Evolutionary conservation across 2,329 filamentous ascomycete genomes (phyloP).

Genomic region (Xenosphaeropsis pyriputrescens): DNA sequence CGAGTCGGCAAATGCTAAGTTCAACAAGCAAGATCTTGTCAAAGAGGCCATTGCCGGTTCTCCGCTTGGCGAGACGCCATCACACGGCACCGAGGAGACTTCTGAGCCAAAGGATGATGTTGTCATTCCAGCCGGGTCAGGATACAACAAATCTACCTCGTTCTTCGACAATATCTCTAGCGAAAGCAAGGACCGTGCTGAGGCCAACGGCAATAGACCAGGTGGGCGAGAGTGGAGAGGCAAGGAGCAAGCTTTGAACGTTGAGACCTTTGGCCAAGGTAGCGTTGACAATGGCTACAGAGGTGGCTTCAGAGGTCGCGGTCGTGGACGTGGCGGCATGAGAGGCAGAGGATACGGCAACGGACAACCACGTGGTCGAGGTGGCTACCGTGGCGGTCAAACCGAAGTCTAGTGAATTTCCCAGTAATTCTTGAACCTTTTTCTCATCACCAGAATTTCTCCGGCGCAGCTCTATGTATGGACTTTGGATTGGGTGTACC

Average conservation of each 20-base stretch:
- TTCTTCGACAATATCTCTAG: slow-evolving; percentile 99
- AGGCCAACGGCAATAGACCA: slow-evolving; percentile 49
- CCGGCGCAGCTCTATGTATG: too few species aligned
- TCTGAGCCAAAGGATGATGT: slow-evolving; percentile 24
- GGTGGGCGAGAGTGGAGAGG: slow-evolving; percentile 78
- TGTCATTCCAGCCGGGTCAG: slow-evolving; percentile 30
- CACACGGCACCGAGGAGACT: slow-evolving; percentile 24
- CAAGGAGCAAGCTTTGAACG: slow-evolving; percentile 88
- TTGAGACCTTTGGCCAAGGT: slow-evolving; percentile 95
- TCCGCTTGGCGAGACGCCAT: slow-evolving; percentile 37
- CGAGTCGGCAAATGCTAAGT: slow-evolving; percentile 70
- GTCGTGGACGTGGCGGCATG: slow-evolving; percentile 42
- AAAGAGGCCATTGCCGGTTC: slow-evolving; percentile 83
- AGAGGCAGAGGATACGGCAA: slow-evolving; percentile 12
- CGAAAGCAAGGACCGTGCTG: slow-evolving; percentile 77
- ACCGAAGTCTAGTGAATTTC: not conserved
- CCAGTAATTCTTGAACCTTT: too few species aligned
- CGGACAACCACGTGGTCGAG: slow-evolving; percentile 12
- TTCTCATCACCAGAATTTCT: too few species aligned
- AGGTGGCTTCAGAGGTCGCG: slow-evolving; percentile 65
- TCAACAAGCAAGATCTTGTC: slow-evolving; percentile 70
- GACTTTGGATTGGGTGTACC: too few species aligned
- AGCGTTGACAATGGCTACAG: slow-evolving; percentile 75
- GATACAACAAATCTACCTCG: slow-evolving; percentile 77
- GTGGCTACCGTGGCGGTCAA: slow-evolving; percentile 11